Percentiles rank a stretch among this genome's conserved stretches.
Conservation (phyloP, 2,329 filamentous ascomycete species). For the Periglandula ipomoeae region DNA sequence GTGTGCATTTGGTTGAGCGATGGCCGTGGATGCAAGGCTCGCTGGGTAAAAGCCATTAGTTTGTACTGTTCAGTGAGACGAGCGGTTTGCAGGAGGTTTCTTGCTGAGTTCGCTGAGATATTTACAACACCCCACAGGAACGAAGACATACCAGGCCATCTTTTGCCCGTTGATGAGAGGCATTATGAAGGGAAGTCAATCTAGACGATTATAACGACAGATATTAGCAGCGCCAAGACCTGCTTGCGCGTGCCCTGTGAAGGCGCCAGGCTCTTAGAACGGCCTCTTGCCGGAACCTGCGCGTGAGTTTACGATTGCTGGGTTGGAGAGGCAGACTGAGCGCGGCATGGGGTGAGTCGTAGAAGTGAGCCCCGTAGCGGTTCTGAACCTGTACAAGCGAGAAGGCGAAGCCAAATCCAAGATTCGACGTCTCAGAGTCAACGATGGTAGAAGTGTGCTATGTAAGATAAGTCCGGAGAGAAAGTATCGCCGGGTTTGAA, state of each 20-base stretch:
- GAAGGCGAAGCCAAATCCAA: not conserved
- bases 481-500: not conserved
- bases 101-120: not conserved
- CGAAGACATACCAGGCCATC: conserved; percentile 58
- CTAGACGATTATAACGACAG: not conserved
- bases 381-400: not conserved
- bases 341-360: not conserved
- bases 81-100: not conserved
- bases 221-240: not conserved
- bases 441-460: too few relatives aligned
- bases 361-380: not conserved
- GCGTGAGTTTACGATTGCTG: not conserved
- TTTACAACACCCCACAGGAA: not conserved
- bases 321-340: not conserved
- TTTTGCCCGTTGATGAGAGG: conserved; percentile 61
- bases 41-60: conserved; percentile 28
- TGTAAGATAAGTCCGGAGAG: not conserved
- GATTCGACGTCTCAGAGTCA: not conserved
- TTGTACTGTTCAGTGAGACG: not conserved
- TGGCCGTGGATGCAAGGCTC: conserved; percentile 69
- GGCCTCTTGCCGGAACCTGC: not conserved
- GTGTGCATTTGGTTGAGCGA: conserved; percentile 66
- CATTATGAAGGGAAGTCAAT: conserved; percentile 35
- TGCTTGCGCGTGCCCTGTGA: not conserved
- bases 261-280: not conserved